phyloP scores from a whole-genome alignment of 495 filamentous ascomycete genomes.

The Terfezia claveryi region DNA sequence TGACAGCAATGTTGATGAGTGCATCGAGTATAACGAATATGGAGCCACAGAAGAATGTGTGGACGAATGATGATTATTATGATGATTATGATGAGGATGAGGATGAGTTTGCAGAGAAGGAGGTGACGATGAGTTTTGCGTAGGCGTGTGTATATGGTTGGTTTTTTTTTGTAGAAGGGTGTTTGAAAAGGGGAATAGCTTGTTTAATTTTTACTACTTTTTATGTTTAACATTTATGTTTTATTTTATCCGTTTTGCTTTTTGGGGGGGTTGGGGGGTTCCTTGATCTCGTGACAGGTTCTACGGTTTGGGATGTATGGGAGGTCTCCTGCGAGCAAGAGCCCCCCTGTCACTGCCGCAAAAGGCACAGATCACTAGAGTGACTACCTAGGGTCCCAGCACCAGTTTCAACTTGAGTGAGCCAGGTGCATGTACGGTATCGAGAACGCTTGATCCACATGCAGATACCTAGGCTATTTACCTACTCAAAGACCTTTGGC shows the following conservation, averaged over 20 bases:
- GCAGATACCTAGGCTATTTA: too few relatives aligned
- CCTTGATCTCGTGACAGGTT: not conserved
- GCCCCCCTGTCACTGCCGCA: too few relatives aligned
- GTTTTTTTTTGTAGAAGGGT: not conserved
- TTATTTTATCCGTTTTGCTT: not conserved
- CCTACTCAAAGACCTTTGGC: too few relatives aligned
- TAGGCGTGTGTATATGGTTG: constrained; percentile 9
- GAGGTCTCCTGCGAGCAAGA: too few relatives aligned
- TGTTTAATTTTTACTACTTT: not conserved
- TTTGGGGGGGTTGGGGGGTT: not conserved
- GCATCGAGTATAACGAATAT: constrained; percentile 23
- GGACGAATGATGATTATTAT: constrained; percentile 38
- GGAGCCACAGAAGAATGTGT: constrained; percentile 47
- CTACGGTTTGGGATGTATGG: too few relatives aligned
- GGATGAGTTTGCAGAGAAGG: constrained; percentile 49
- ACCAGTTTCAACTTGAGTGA: too few relatives aligned
- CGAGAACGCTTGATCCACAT: too few relatives aligned
- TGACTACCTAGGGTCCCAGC: too few relatives aligned
- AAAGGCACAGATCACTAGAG: too few relatives aligned
- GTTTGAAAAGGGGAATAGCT: not conserved
- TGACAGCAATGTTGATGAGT: too few relatives aligned
- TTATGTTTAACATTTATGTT: not conserved
- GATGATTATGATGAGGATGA: constrained; percentile 57
- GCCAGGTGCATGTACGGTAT: too few relatives aligned
- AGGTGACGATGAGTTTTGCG: constrained; percentile 60